Evolutionary conservation across 139 green algal genomes (phyloP).

Genomic region (Tetraselmis striata): DNA sequence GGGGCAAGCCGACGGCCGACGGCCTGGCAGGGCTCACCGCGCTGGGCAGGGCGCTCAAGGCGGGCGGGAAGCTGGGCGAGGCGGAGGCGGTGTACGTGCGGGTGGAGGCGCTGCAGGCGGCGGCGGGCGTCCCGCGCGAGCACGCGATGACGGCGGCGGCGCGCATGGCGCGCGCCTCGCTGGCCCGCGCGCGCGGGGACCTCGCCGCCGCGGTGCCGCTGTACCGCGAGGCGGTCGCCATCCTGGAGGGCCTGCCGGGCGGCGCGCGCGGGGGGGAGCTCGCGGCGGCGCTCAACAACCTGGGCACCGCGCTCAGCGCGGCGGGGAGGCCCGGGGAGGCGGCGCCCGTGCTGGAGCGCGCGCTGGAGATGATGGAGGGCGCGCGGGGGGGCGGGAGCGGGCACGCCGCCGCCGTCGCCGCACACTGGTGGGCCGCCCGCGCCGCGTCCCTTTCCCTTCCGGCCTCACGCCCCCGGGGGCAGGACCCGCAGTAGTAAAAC

Average conservation of each 20-base stretch:
- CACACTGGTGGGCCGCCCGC: neutral
- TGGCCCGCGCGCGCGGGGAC: neutral
- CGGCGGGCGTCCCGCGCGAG: neutral
- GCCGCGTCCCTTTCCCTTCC: too few relatives aligned
- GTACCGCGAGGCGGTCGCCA: neutral
- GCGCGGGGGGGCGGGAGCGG: neutral
- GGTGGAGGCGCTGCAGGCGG: neutral
- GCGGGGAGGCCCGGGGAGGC: neutral
- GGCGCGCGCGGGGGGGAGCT: neutral
- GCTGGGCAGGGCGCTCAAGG: neutral
- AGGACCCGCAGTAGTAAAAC: too few relatives aligned
- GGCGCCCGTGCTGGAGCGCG: neutral
- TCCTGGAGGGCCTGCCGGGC: neutral
- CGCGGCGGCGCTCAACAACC: neutral
- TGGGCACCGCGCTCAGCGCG: neutral
- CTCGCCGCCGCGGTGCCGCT: neutral
- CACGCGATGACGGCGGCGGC: neutral
- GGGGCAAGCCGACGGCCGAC: neutral
- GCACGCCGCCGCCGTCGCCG: neutral
- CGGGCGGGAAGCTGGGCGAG: neutral
- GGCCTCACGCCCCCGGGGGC: too few relatives aligned
- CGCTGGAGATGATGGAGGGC: neutral
- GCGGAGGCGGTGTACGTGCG: neutral
- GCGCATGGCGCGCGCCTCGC: neutral
- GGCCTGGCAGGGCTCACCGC: neutral